Evolutionary conservation across 1,284 basidiomycete species (phyloP).

Genomic region (Pterulicium gracile): DNA sequence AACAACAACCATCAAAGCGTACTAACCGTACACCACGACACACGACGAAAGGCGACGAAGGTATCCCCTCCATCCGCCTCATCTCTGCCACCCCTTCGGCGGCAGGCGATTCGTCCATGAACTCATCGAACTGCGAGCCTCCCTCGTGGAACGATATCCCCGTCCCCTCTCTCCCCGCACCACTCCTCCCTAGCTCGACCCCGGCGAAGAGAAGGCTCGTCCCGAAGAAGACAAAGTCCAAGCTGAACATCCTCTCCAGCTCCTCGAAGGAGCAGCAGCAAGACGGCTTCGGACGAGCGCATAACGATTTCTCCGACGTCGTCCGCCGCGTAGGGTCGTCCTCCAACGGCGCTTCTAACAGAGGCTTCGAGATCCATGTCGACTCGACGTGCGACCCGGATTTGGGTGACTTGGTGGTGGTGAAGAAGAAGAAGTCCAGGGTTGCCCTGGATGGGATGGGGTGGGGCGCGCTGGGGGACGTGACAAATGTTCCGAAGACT

Average conservation of each 20-base stretch:
- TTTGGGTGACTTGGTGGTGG: slow-evolving; percentile 56
- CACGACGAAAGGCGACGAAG: neutral
- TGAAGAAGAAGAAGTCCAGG: slow-evolving; percentile 72
- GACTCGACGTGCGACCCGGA: slow-evolving; percentile 56
- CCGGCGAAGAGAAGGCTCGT: slow-evolving; percentile 43
- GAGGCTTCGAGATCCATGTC: slow-evolving; percentile 64
- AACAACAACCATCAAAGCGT: neutral
- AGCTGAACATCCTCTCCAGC: slow-evolving; percentile 40
- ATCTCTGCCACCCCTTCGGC: slow-evolving; percentile 56
- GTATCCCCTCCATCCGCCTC: slow-evolving; percentile 52
- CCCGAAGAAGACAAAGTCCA: slow-evolving; percentile 70
- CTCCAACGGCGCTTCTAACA: slow-evolving; percentile 27
- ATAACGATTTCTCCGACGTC: slow-evolving; percentile 51
- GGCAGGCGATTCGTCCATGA: slow-evolving; percentile 29
- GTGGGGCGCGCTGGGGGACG: slow-evolving; percentile 36
- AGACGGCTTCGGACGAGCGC: neutral
- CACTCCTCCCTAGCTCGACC: slow-evolving; percentile 16
- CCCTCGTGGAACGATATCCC: slow-evolving; percentile 24
- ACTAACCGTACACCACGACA: neutral
- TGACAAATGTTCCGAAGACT: slow-evolving; percentile 42
- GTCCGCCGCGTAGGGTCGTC: slow-evolving; percentile 42
- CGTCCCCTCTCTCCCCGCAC: slow-evolving; percentile 17
- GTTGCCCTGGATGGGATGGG: slow-evolving; percentile 46
- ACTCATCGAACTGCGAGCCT: slow-evolving; percentile 18
- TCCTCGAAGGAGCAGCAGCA: slow-evolving; percentile 23